phyloP scores from a whole-genome alignment of 148 eudicot genomes.

The Salicornia ramosissima region DNA sequence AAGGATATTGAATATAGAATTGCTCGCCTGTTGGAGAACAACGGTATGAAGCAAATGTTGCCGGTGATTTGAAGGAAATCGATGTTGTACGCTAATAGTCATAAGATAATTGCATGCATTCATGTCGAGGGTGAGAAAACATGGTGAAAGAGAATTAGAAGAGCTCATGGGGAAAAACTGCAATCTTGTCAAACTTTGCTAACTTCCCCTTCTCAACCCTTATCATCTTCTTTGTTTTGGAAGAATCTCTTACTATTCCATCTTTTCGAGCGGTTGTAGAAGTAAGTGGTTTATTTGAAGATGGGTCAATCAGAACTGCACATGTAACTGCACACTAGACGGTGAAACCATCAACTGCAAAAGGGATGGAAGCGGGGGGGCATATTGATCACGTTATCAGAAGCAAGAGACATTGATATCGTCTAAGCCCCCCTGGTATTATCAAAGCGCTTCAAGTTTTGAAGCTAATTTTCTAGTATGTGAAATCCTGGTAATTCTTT shows the following conservation, averaged over 20 bases:
- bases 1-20: no score
- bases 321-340: background rate
- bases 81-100: slow-evolving; percentile 3
- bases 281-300: background rate
- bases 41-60: background rate
- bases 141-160: background rate
- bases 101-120: background rate
- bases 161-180: background rate
- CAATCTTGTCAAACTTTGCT: no score
- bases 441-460: background rate
- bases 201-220: no score
- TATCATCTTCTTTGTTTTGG: no score
- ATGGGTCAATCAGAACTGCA: background rate
- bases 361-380: background rate
- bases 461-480: background rate
- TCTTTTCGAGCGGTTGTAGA: background rate
- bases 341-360: background rate
- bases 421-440: background rate
- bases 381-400: background rate
- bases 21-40: background rate
- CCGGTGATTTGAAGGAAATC: background rate
- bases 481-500: background rate
- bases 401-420: background rate
- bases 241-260: no score
- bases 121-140: background rate